phyloP scores from a whole-genome alignment of 345 rosid genomes.

The Eucalyptus regnans region DNA sequence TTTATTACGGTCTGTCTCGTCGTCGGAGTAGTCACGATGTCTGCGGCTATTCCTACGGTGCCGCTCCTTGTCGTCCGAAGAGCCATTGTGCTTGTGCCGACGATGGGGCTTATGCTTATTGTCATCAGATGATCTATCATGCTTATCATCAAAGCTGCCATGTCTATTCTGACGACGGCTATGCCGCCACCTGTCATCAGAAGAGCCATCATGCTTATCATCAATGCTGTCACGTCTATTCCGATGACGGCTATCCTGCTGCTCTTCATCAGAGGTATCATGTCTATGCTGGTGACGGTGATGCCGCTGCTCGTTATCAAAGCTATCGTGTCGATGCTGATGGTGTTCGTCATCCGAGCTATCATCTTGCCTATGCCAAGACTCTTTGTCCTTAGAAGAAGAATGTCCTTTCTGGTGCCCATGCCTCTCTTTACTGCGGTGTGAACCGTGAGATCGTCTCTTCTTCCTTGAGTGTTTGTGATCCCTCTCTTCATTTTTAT shows the following conservation, averaged over 20 bases:
- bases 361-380: slow-evolving; percentile 13
- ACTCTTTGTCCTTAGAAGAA: slow-evolving; percentile 30
- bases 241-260: neutral
- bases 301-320: slow-evolving; percentile 23
- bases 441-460: slow-evolving; percentile 22
- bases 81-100: slow-evolving; percentile 20
- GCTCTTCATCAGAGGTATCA: slow-evolving; percentile 20
- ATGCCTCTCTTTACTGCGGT: slow-evolving; percentile 27
- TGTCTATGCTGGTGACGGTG: slow-evolving; percentile 7
- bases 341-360: slow-evolving; percentile 17
- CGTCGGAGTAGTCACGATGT: neutral
- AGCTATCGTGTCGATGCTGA: slow-evolving; percentile 8
- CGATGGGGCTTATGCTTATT: slow-evolving; percentile 2
- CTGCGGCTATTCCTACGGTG: neutral
- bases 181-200: slow-evolving; percentile 10
- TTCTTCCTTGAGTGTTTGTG: slow-evolving; percentile 35
- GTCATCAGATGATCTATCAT: slow-evolving; percentile 14
- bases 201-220: slow-evolving; percentile 19
- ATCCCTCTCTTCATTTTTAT: slow-evolving; percentile 13
- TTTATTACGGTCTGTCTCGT: slow-evolving; percentile 4
- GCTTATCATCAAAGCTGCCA: slow-evolving; percentile 30
- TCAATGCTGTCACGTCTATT: slow-evolving; percentile 19
- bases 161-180: neutral
- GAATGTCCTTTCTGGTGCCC: slow-evolving; percentile 40
- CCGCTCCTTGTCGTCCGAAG: slow-evolving; percentile 10